These are phyloP conservation scores for Agrocybe pediades DNA, from an alignment of 768 basidiomycete species.

Conservation along the genomic window DNA sequence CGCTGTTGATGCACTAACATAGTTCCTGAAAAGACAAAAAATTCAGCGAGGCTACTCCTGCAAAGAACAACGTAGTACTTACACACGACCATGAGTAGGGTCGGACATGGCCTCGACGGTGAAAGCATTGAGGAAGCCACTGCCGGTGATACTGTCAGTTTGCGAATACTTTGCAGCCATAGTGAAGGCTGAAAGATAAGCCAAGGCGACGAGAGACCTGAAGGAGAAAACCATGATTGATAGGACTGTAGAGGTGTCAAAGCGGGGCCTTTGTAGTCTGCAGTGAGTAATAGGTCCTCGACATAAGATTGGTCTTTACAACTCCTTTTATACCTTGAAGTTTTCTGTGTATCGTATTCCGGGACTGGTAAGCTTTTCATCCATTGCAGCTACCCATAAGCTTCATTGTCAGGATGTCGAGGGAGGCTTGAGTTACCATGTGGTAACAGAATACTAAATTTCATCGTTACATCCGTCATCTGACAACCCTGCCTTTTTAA, in stretches of 20 bases:
- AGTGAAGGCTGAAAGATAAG: slow-evolving; percentile 29
- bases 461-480: neutral
- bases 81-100: slow-evolving; percentile 71
- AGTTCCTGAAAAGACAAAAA: slow-evolving; percentile 32
- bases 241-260: neutral
- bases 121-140: slow-evolving; percentile 54
- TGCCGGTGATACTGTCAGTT: slow-evolving; percentile 45
- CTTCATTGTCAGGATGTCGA: slow-evolving; percentile 12
- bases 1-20: slow-evolving; percentile 51
- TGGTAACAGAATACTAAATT: slow-evolving; percentile 6
- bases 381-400: slow-evolving; percentile 5
- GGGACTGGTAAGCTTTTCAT: neutral
- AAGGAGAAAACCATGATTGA: slow-evolving; percentile 16
- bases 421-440: slow-evolving; percentile 16
- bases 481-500: slow-evolving; percentile 5
- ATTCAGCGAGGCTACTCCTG: neutral
- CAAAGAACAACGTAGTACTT: slow-evolving; percentile 19
- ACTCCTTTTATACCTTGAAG: slow-evolving; percentile 9
- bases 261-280: slow-evolving; percentile 1
- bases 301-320: neutral
- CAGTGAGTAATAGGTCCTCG: neutral
- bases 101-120: slow-evolving; percentile 50
- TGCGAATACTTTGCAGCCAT: slow-evolving; percentile 42
- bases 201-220: slow-evolving; percentile 10
- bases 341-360: neutral